phyloP scores from a whole-genome alignment of 805 yeast species.

The Phaffomyces opuntiae region DNA sequence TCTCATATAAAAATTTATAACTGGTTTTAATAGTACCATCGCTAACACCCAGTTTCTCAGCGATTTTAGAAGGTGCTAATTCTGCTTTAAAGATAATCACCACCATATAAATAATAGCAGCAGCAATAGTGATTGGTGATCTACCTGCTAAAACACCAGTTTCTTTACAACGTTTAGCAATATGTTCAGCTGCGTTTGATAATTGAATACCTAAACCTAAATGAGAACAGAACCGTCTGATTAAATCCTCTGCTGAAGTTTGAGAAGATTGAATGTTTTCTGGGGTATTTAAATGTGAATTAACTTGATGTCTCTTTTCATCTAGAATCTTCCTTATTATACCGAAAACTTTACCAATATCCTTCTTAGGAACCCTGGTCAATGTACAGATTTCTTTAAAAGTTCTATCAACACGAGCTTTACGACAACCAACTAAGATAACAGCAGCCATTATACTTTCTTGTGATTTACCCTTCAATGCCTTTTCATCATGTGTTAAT shows the following conservation, averaged over 20 bases:
- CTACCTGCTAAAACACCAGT: conserved; percentile 93
- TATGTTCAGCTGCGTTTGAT: conserved; percentile 87
- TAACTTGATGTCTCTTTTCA: conserved; percentile 29
- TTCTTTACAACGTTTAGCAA: conserved; percentile 84
- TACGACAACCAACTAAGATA: conserved; percentile 88
- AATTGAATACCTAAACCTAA: conserved; percentile 80
- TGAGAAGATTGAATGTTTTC: conserved; percentile 62
- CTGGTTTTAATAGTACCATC: conserved; percentile 96
- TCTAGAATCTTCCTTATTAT: conserved; percentile 66
- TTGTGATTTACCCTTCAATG: conserved; percentile 83
- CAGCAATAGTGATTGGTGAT: conserved; percentile 95
- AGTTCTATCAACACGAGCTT: conserved; percentile 89
- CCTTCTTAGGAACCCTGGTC: conserved; percentile 89
- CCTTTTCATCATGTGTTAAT: conserved; percentile 79
- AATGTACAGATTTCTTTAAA: conserved; percentile 94
- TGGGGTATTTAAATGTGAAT: conserved; percentile 20
- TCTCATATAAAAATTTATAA: conserved; percentile 74
- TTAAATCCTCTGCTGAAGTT: conserved; percentile 88
- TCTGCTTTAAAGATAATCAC: conserved; percentile 79
- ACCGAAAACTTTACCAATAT: conserved; percentile 86
- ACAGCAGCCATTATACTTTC: conserved; percentile 97
- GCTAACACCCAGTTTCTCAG: conserved; percentile 91
- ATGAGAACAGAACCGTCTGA: conserved; percentile 93
- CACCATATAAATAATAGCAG: conserved; percentile 93
- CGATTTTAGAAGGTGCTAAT: conserved; percentile 70